Conservation (phyloP, 192 early-diverging fungal genomes). For the Pilaira anomala region DNA sequence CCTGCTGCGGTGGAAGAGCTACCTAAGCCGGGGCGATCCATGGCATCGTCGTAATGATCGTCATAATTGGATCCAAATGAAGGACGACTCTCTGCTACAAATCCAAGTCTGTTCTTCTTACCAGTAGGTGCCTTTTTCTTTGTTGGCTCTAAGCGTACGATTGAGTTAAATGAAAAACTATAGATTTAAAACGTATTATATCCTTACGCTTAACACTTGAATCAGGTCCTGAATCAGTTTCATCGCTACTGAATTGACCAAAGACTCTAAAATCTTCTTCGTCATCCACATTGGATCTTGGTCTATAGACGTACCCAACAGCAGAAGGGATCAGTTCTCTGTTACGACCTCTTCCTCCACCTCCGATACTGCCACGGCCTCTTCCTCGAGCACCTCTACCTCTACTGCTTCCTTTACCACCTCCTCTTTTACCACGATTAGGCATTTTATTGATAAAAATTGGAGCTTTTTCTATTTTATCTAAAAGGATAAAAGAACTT, state of each 20-base stretch:
- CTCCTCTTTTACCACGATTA: slow-evolving; percentile 14
- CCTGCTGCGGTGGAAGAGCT: neutral
- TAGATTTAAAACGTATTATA: too few relatives aligned
- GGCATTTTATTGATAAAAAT: too few relatives aligned
- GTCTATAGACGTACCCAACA: slow-evolving; percentile 11
- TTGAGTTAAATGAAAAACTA: too few relatives aligned
- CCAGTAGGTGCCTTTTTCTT: neutral
- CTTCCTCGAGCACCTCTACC: neutral
- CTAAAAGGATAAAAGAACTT: too few relatives aligned
- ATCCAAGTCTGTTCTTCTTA: neutral
- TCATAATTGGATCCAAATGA: slow-evolving; percentile 4
- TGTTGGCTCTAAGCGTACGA: neutral
- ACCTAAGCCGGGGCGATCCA: slow-evolving; percentile 10
- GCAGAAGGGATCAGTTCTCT: slow-evolving; percentile 17
- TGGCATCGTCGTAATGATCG: neutral
- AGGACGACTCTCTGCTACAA: slow-evolving; percentile 1
- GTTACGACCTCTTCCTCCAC: slow-evolving; percentile 15
- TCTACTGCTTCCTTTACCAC: slow-evolving; percentile 3
- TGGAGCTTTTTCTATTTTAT: too few relatives aligned
- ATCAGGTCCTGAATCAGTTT: neutral
- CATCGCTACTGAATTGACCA: slow-evolving; percentile 23
- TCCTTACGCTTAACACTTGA: neutral
- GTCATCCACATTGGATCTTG: neutral
- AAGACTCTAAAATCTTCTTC: slow-evolving; percentile 25
- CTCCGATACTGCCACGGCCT: neutral